phyloP scores from a whole-genome alignment of 306 rosid genomes.

The Alnus glutinosa region DNA sequence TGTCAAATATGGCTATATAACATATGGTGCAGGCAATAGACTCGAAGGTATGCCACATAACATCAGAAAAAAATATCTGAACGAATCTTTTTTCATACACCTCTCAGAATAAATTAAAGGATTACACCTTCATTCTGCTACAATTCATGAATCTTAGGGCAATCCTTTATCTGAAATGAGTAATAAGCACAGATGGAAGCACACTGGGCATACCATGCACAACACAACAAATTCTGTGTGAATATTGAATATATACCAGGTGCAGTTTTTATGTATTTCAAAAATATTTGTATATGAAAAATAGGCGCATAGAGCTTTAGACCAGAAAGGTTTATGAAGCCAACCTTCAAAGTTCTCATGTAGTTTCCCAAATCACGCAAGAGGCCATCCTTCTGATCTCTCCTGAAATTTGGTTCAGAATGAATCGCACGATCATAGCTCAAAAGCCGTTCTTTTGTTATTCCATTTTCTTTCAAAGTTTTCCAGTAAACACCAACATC shows the following conservation, averaged over 20 bases:
- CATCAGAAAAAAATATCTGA: neutral
- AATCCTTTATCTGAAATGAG: neutral
- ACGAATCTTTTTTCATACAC: neutral
- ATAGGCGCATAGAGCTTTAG: conserved; percentile 13
- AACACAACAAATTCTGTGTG: conserved; percentile 4
- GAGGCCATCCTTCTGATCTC: conserved; percentile 85
- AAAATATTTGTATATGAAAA: conserved; percentile 14
- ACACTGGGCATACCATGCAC: neutral
- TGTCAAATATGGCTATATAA: conserved; percentile 19
- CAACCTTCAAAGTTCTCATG: conserved; percentile 95
- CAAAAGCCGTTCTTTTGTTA: conserved; percentile 92
- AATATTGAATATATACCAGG: conserved; percentile 18
- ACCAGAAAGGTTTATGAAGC: conserved; percentile 30
- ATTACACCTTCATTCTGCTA: neutral
- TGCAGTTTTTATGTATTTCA: conserved; percentile 13
- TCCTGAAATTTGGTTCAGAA: conserved; percentile 77
- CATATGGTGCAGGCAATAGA: conserved; percentile 21
- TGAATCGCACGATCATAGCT: conserved; percentile 95
- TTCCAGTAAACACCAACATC: conserved; percentile 84
- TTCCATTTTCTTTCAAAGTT: conserved; percentile 87
- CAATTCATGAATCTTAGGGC: neutral
- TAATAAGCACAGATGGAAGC: conserved; percentile 25
- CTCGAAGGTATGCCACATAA: conserved; percentile 22
- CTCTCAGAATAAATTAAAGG: neutral
- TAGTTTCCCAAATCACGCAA: conserved; percentile 82